These are phyloP conservation scores for Xylariales sp. DNA, from an alignment of 2,329 filamentous ascomycete species.

Conservation along the genomic window DNA sequence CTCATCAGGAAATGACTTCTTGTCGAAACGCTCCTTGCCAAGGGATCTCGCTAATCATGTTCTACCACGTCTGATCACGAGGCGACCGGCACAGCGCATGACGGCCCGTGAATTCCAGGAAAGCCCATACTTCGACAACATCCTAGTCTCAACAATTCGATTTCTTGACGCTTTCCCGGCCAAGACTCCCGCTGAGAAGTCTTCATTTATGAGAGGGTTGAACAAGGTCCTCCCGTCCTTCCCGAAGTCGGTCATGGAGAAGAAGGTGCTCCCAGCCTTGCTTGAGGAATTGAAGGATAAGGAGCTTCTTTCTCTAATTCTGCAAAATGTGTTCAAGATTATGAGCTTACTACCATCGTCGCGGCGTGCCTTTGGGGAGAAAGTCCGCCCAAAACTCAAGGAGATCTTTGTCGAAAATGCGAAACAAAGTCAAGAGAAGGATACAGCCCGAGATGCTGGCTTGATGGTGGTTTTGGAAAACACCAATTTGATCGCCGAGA, in stretches of 20 bases:
- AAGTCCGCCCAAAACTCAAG: conserved; percentile 84
- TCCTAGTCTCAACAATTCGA: conserved; percentile 93
- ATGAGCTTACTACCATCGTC: conserved; percentile 81
- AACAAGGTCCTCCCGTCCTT: conserved; percentile 91
- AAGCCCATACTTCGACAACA: conserved; percentile 96
- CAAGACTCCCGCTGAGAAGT: conserved; percentile 91
- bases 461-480: conserved; percentile 93
- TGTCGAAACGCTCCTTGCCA: conserved; percentile 82
- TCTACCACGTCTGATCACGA: conserved; percentile 85
- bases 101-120: conserved; percentile 93
- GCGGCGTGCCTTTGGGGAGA: conserved; percentile 83
- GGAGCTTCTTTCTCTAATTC: conserved; percentile 83
- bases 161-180: conserved; percentile 92
- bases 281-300: conserved; percentile 94
- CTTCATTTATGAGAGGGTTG: conserved; percentile 89
- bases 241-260: conserved; percentile 91
- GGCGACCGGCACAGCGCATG: conserved; percentile 87
- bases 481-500: conserved; percentile 78
- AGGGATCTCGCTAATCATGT: conserved; percentile 80
- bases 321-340: conserved; percentile 94
- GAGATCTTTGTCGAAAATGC: conserved; percentile 79
- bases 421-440: conserved; percentile 75
- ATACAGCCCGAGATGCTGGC: conserved; percentile 86
- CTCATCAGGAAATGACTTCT: conserved; percentile 83
- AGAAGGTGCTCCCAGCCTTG: conserved; percentile 89